phyloP scores from a whole-genome alignment of 495 filamentous ascomycete genomes.

The Articulospora tetracladia region DNA sequence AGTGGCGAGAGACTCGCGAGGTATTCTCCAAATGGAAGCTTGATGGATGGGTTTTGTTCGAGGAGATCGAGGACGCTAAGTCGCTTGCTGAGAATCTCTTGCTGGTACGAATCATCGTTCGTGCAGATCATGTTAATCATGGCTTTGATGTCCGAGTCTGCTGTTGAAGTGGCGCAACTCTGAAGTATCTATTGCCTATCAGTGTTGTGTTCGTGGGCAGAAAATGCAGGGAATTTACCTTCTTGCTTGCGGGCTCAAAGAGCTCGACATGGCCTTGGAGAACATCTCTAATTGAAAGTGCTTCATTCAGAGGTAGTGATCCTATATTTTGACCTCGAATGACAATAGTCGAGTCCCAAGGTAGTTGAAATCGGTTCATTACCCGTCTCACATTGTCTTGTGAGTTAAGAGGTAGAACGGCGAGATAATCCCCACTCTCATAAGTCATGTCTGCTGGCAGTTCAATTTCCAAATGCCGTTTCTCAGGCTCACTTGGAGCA shows the following conservation, averaged over 20 bases:
- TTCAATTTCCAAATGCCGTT: constrained; percentile 61
- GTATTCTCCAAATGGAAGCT: constrained; percentile 55
- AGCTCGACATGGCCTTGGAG: constrained; percentile 51
- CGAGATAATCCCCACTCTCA: constrained; percentile 68
- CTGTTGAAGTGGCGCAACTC: too few relatives aligned
- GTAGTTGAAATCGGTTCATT: constrained; percentile 1
- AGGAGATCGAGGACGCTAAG: constrained; percentile 61
- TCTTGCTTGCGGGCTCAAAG: constrained; percentile 42
- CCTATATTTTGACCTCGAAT: constrained; percentile 53
- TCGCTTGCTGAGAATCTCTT: constrained; percentile 26
- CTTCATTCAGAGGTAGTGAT: constrained; percentile 42
- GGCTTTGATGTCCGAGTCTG: too few relatives aligned
- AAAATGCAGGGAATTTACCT: constrained; percentile 42
- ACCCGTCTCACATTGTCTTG: constrained; percentile 46
- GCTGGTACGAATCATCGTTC: constrained; percentile 26
- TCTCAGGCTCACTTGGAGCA: constrained; percentile 45
- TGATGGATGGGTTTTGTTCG: constrained; percentile 47
- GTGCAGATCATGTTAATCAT: too few relatives aligned
- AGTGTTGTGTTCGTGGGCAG: constrained; percentile 34
- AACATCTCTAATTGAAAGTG: constrained; percentile 45
- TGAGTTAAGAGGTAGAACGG: constrained; percentile 65
- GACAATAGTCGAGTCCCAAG: constrained; percentile 26
- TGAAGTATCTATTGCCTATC: too few relatives aligned
- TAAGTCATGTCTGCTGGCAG: constrained; percentile 63
- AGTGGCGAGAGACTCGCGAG: constrained; percentile 65